phyloP scores from a whole-genome alignment of 257 asterid species.

The Craterostigma plantagineum region DNA sequence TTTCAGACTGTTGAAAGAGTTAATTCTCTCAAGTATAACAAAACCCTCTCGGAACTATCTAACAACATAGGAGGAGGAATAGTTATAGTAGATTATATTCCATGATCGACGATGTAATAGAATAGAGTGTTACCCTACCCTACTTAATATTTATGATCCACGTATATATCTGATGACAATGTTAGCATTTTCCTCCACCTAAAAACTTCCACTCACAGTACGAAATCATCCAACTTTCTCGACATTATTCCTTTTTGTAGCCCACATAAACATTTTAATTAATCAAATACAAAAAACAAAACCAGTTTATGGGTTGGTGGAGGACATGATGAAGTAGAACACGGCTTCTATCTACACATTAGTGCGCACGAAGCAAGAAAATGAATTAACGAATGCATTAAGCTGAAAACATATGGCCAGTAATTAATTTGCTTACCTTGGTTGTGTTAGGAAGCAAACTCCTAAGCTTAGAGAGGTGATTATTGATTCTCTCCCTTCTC shows the following conservation, averaged over 20 bases:
- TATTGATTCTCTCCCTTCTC: conserved; percentile 75
- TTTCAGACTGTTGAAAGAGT: conserved; percentile 34
- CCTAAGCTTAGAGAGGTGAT: conserved; percentile 70
- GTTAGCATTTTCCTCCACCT: not conserved
- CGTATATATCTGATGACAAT: not conserved
- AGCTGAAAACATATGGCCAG: not conserved
- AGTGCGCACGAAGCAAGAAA: no score
- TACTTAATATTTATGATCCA: not conserved
- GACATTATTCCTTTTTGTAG: no score
- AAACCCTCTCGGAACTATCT: conserved; percentile 4
- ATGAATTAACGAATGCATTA: not conserved
- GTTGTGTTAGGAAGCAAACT: conserved; percentile 82
- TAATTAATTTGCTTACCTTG: conserved; percentile 48
- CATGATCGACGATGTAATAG: not conserved
- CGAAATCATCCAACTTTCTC: no score
- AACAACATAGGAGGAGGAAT: no score
- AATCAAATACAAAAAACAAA: no score
- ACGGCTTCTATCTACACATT: no score
- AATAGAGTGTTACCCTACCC: not conserved
- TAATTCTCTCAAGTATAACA: conserved; percentile 68
- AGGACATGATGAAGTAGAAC: no score
- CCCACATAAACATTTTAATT: no score
- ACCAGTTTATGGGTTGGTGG: no score
- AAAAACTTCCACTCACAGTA: no score
- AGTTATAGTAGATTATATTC: conserved; percentile 18